Evolutionary conservation across 345 rosid genomes (phyloP), one percentile per base, ranked within the genome.

Genomic region (Microthlaspi erraticum): DNA sequence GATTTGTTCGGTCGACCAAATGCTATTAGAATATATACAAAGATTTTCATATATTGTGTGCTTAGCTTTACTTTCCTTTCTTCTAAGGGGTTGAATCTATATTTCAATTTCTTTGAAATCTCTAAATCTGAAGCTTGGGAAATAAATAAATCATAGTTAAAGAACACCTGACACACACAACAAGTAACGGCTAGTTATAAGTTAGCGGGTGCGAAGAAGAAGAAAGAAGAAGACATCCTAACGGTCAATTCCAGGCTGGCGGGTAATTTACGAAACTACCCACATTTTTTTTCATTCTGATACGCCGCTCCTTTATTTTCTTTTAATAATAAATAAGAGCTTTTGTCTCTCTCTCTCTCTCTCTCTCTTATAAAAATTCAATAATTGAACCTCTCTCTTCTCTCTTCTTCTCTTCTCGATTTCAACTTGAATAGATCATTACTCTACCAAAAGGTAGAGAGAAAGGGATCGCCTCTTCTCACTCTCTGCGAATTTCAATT

Each of bases 201-300:
- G 65, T 61, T 60, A 55, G 62, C 68, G 49, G 77, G 72, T 66
- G 46, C 26, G 26, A 23, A 2, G 66, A 66, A 65, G 66, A 44
- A 67, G 44, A 75, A 66, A 65, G 66, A 44, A 67, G 44, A 75
- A 36, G 74, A 54, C 74, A 13, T 41, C 58, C 53, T 48, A 75
- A 75, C 79, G 79, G 79, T 68, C 65, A 38, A 46, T 68, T 54
- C 74, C 79, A 68, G 70, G 1, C 79, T 75, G 79, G 52, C 72
- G 19, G 0, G 3, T 1, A 19, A 67, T 8, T 65, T 43, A 74
- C 73, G 0, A 48, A 29, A 48, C 0, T 73, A 38, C 60, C 50
- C 77, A 7, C 5, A 7, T 5, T 16, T 55, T 1, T 0, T 10
- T 42, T 41, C 11, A 52, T 19, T 12, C 0, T 19, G 56, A 66